Conservation (phyloP, 306 rosid species). For the Prunus fruticosa region DNA sequence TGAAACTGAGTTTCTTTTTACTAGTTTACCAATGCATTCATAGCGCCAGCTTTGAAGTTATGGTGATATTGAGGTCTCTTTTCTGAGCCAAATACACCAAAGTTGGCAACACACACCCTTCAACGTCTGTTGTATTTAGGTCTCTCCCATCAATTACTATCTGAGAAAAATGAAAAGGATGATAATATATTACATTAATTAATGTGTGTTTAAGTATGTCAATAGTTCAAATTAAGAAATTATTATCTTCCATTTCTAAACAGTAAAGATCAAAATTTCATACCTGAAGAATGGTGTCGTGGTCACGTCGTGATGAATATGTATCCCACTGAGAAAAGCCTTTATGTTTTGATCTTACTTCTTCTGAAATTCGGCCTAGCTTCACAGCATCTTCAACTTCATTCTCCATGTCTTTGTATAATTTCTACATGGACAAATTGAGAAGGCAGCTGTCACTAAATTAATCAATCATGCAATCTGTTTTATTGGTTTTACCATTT, state of each 20-base stretch:
- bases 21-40: conserved; percentile 72
- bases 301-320: conserved; percentile 59
- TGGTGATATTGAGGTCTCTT: conserved; percentile 71
- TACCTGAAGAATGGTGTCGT: conserved; percentile 69
- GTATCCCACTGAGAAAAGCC: conserved; percentile 73
- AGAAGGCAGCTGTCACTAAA: not conserved
- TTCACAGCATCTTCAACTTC: conserved; percentile 41
- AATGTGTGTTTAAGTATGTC: not conserved
- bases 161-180: conserved; percentile 3
- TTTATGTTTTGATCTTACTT: conserved; percentile 34
- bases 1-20: not conserved
- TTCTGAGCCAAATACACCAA: conserved; percentile 76
- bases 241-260: not conserved
- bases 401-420: conserved; percentile 64
- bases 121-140: conserved; percentile 43
- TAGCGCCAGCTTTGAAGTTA: conserved; percentile 88
- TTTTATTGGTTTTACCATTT: no score
- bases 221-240: not conserved
- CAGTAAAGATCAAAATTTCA: not conserved
- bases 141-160: conserved; percentile 62
- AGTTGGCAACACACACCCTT: conserved; percentile 58
- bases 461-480: no score
- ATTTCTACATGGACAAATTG: conserved; percentile 34
- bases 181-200: not conserved
- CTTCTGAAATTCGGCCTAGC: conserved; percentile 48